These are phyloP conservation scores for Selenicereus undatus DNA, from an alignment of 148 eudicot genomes.

Conservation along the genomic window DNA sequence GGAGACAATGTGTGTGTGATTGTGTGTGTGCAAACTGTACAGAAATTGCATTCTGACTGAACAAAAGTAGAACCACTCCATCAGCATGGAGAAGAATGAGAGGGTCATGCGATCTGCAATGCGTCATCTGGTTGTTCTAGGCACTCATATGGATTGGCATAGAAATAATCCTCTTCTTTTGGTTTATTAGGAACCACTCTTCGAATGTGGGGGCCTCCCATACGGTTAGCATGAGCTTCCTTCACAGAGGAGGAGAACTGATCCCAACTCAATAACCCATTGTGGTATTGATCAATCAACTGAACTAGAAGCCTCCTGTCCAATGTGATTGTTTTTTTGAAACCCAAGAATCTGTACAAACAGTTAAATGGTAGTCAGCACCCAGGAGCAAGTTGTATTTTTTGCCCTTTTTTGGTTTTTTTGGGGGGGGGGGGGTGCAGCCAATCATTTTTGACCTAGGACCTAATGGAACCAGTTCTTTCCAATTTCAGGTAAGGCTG, in stretches of 20 bases:
- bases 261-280: conserved; percentile 40
- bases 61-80: conserved; percentile 21
- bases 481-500: too few species aligned
- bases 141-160: conserved; percentile 52
- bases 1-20: not conserved
- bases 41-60: conserved; percentile 24
- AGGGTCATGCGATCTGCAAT: conserved; percentile 31
- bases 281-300: conserved; percentile 37
- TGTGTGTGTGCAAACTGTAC: conserved; percentile 28
- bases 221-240: conserved; percentile 42
- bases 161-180: conserved; percentile 58
- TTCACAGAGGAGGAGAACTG: conserved; percentile 40
- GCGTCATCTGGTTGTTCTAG: conserved; percentile 32
- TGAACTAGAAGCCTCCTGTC: conserved; percentile 44
- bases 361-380: not conserved
- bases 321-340: conserved; percentile 43
- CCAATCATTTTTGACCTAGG: too few species aligned
- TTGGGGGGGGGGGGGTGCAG: too few species aligned
- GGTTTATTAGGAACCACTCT: conserved; percentile 40
- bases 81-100: conserved; percentile 17
- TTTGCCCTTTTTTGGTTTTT: too few species aligned
- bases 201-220: conserved; percentile 42
- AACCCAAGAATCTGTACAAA: conserved; percentile 36
- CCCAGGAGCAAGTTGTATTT: too few species aligned
- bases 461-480: too few species aligned